A percentile compares a stretch with the other conserved stretches of the same genome.
These are phyloP conservation scores for Penicillium sp. DNA, from an alignment of 2,329 filamentous ascomycete species.

Conservation along the genomic window DNA sequence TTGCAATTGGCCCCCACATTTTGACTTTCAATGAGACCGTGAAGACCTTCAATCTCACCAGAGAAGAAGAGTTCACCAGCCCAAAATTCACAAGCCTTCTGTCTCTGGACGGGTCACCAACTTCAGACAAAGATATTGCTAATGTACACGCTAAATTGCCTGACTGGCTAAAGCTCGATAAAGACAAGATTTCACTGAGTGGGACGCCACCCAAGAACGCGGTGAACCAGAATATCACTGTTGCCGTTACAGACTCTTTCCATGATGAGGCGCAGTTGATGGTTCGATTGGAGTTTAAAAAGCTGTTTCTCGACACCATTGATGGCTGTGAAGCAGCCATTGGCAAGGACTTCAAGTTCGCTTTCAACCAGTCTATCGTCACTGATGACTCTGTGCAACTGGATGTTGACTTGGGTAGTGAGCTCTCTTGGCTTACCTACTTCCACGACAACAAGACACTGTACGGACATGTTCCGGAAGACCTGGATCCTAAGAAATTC, in stretches of 20 bases:
- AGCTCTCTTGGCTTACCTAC: slow-evolving; percentile 52
- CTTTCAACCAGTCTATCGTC: slow-evolving; percentile 47
- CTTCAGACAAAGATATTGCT: slow-evolving; percentile 52
- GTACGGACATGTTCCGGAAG: slow-evolving; percentile 50
- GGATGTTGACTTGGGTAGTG: slow-evolving; percentile 43
- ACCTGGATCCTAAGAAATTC: slow-evolving; percentile 40
- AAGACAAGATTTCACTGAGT: slow-evolving; percentile 58
- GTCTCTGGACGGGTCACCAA: slow-evolving; percentile 57
- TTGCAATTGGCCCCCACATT: slow-evolving; percentile 70
- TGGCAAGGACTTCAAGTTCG: slow-evolving; percentile 51
- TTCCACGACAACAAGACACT: slow-evolving; percentile 46
- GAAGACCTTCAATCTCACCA: slow-evolving; percentile 58
- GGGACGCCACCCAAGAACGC: slow-evolving; percentile 64
- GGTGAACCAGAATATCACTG: slow-evolving; percentile 60
- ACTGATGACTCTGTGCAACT: slow-evolving; percentile 43
- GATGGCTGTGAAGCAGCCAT: slow-evolving; percentile 49
- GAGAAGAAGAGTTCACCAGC: slow-evolving; percentile 55
- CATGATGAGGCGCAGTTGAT: slow-evolving; percentile 60
- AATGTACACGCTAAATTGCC: slow-evolving; percentile 59
- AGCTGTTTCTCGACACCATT: slow-evolving; percentile 47
- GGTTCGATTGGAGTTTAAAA: slow-evolving; percentile 47
- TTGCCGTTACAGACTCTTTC: slow-evolving; percentile 60
- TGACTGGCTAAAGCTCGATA: slow-evolving; percentile 68
- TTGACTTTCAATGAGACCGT: slow-evolving; percentile 62
- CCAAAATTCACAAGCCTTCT: slow-evolving; percentile 53